Evolutionary conservation across 2,329 filamentous ascomycete genomes (phyloP).

Genomic region (Helminthosporium solani): DNA sequence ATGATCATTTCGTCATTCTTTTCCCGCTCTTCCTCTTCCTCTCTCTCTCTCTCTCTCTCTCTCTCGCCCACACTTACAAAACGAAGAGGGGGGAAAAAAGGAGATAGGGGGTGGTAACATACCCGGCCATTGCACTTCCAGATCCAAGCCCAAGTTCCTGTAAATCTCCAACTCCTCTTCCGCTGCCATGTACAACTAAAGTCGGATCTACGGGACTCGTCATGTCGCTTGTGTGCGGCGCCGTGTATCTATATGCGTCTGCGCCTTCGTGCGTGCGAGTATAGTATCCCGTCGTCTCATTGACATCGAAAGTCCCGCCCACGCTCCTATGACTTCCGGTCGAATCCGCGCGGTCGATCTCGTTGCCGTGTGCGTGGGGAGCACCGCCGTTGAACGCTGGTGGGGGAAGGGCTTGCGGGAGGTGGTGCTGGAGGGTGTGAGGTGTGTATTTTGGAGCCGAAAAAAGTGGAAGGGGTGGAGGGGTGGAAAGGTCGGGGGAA

Average conservation of each 20-base stretch:
- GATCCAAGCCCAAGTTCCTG: too few species aligned
- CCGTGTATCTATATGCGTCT: neutral
- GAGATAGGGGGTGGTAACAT: neutral
- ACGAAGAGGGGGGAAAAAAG: neutral
- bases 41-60: neutral
- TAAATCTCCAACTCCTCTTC: conserved; percentile 4
- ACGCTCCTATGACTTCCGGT: conserved; percentile 1
- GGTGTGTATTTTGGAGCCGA: neutral
- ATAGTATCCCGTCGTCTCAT: conserved; percentile 6
- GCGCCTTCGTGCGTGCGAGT: conserved; percentile 4
- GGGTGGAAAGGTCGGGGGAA: neutral
- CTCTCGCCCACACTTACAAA: neutral
- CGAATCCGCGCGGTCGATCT: neutral
- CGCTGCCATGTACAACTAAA: conserved; percentile 1
- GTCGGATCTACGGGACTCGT: conserved; percentile 7
- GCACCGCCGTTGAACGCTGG: neutral
- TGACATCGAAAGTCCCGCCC: conserved; percentile 12
- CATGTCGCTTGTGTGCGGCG: conserved; percentile 5
- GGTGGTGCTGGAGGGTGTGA: neutral
- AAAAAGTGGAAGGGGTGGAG: too few species aligned
- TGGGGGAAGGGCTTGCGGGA: too few species aligned
- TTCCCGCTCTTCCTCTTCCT: too few species aligned
- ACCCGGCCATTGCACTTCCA: neutral
- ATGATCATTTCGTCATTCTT: too few species aligned
- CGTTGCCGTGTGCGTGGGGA: too few species aligned